These are phyloP conservation scores for Sarcomyxa edulis DNA, from an alignment of 768 basidiomycete species.

Conservation along the genomic window DNA sequence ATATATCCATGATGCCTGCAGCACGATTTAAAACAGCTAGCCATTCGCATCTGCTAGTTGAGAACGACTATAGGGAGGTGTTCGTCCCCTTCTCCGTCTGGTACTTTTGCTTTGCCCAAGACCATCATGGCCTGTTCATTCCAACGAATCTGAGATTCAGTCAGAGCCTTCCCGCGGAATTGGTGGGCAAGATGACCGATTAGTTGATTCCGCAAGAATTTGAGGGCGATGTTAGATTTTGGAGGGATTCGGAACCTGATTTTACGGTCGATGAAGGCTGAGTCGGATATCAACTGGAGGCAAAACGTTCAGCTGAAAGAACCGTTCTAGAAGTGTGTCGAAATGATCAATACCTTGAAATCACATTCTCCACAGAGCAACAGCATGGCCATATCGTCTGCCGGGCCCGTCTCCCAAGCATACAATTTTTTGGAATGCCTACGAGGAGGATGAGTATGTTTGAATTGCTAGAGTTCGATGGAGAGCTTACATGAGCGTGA, in stretches of 20 bases:
- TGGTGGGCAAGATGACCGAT: constrained; percentile 54
- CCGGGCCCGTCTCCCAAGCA: constrained; percentile 89
- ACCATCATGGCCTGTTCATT: constrained; percentile 63
- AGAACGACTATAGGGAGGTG: no score
- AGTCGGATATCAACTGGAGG: constrained; percentile 66
- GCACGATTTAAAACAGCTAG: no score
- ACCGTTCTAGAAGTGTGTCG: not conserved
- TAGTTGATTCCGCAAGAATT: constrained; percentile 67
- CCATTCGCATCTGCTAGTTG: constrained; percentile 14
- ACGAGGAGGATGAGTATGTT: not conserved
- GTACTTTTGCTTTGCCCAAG: constrained; percentile 52
- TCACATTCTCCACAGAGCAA: constrained; percentile 89
- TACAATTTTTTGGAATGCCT: constrained; percentile 95
- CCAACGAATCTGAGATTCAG: constrained; percentile 62
- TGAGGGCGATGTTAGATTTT: constrained; percentile 75
- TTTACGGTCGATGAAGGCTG: constrained; percentile 81
- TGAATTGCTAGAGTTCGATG: not conserved
- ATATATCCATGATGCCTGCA: no score
- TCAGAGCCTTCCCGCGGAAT: constrained; percentile 58
- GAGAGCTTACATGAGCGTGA: constrained; percentile 73
- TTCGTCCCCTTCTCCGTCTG: constrained; percentile 22
- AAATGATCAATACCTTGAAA: constrained; percentile 67
- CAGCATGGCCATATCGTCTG: constrained; percentile 76
- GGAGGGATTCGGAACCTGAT: constrained; percentile 66
- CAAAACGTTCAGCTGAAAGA: not conserved